Base-by-base conservation (phyloP, 257 asterid genomes). In the Catharanthus roseus region DNA sequence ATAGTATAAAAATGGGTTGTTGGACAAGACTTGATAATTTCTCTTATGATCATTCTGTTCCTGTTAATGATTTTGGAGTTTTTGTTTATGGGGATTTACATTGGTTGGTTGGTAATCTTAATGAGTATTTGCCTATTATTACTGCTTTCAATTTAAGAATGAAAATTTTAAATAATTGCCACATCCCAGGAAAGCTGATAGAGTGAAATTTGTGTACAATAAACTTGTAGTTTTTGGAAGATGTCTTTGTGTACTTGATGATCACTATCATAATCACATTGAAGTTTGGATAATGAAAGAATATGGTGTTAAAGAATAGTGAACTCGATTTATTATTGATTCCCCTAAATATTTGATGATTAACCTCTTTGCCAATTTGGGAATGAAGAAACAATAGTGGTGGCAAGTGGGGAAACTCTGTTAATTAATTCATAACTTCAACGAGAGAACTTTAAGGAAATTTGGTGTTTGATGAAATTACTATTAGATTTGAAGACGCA, bases 271-370 rank as follows among this genome's bases (percentile, higher is more conserved):
- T 9, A 62, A 24, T 4, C 23, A 10, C 41, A 21, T 53, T 42
- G 82, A 78, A 57, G 63, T 82, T 76, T 85, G 87, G 89, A 18
- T 78, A 23, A 84, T 84, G 86, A 78, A 79, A 50, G 76, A 77
- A 21, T 84, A 79, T 55, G 81, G 85, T 6, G 54, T 72, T 26
- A 54, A 24, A 13, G 78, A 72, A 6, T 84, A 83, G 28, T 84
- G 86, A 86, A 74, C 53, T 4, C 79, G 77, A 67, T 51, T 82
- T 31, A 65, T 61, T 23, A 36, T 82, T 23, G 18, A 50, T 47
- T 53, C 2, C 29, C 72, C 49, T 47, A 31, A 68, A 34, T 28
- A 47, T 26, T 34, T 55, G 77, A 65, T 45, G 3, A 9, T 16
- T 73, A 24, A 70, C 77, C 72, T 29, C 51, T 81, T 38, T 77